These are phyloP conservation scores for Annulohypoxylon truncatum DNA, from an alignment of 2,329 filamentous ascomycete species.

Conservation along the genomic window DNA sequence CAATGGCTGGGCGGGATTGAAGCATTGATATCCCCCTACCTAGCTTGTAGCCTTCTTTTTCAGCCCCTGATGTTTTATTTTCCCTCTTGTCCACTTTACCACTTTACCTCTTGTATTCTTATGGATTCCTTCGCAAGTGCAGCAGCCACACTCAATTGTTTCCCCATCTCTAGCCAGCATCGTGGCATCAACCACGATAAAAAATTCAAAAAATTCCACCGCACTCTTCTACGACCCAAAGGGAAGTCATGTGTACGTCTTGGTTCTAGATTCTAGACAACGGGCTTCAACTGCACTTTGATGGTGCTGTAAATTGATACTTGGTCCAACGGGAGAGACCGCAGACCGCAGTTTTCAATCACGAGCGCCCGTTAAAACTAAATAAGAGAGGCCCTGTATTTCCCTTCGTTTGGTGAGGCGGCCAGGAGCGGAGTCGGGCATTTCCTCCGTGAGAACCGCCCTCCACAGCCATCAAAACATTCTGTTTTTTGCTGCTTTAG, in stretches of 20 bases:
- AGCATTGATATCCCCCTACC: conserved; percentile 29
- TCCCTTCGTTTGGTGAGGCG: conserved; percentile 40
- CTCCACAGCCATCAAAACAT: conserved; percentile 46
- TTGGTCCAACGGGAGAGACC: conserved; percentile 22
- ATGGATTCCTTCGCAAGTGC: conserved; percentile 33
- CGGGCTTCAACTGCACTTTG: conserved; percentile 26
- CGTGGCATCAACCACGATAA: conserved; percentile 41
- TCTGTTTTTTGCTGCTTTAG: conserved; percentile 40
- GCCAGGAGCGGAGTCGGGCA: conserved; percentile 43
- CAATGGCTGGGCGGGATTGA: conserved; percentile 31
- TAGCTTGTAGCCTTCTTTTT: conserved; percentile 33
- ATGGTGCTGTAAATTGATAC: conserved; percentile 31
- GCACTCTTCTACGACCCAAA: conserved; percentile 13
- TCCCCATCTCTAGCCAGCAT: conserved; percentile 22
- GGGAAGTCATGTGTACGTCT: conserved; percentile 19
- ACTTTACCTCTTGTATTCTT: conserved; percentile 31
- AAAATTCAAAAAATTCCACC: conserved; percentile 14
- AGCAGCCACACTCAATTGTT: conserved; percentile 39
- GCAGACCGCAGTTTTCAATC: conserved; percentile 20
- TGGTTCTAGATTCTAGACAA: conserved; percentile 18
- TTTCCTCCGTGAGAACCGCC: conserved; percentile 42
- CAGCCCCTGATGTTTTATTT: conserved; percentile 36
- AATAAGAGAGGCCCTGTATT: conserved; percentile 34
- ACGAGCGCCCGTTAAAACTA: conserved; percentile 33
- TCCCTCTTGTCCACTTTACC: conserved; percentile 36